Percentiles rank a stretch among this genome's conserved stretches.
phyloP scores from a whole-genome alignment of 306 rosid genomes.

The Astragalus membranaceus region DNA sequence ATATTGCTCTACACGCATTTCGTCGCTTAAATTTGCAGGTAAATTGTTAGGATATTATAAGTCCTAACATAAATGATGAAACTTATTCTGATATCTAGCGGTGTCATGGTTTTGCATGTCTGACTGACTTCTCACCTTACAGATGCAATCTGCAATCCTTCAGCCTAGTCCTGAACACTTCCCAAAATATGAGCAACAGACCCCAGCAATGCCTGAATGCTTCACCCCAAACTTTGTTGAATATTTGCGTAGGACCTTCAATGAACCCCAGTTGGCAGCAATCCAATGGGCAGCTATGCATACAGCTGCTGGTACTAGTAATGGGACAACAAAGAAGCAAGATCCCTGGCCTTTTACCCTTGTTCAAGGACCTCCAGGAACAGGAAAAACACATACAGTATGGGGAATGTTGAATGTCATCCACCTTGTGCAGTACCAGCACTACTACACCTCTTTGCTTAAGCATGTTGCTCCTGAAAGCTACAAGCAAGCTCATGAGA shows the following conservation, averaged over 20 bases:
- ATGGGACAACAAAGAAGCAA: slow-evolving; percentile 72
- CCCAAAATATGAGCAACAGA: slow-evolving; percentile 89
- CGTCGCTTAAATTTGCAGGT: slow-evolving; percentile 95
- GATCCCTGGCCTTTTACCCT: slow-evolving; percentile 99
- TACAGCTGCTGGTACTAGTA: slow-evolving; percentile 97
- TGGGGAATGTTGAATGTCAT: slow-evolving; percentile 99
- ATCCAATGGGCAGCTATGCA: slow-evolving; percentile 98
- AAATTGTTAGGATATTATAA: not conserved
- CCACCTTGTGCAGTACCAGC: slow-evolving; percentile 98
- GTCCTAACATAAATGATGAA: not conserved
- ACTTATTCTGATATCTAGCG: not conserved
- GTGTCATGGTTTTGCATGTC: not conserved
- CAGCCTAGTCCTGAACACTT: slow-evolving; percentile 96
- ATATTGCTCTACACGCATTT: slow-evolving; percentile 92
- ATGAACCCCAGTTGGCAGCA: slow-evolving; percentile 91
- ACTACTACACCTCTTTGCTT: slow-evolving; percentile 91
- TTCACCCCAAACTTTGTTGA: slow-evolving; percentile 85
- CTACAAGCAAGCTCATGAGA: slow-evolving; percentile 85
- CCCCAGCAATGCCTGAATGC: slow-evolving; percentile 96
- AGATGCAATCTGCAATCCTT: slow-evolving; percentile 99
- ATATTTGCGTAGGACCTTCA: slow-evolving; percentile 77
- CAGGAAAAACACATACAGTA: slow-evolving; percentile 98
- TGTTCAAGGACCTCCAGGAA: slow-evolving; percentile 99
- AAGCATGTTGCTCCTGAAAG: slow-evolving; percentile 98
- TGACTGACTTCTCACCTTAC: slow-evolving; percentile 23